Base-by-base conservation (phyloP, 2,329 filamentous ascomycete genomes). In the Hymenoscyphus linearis region DNA sequence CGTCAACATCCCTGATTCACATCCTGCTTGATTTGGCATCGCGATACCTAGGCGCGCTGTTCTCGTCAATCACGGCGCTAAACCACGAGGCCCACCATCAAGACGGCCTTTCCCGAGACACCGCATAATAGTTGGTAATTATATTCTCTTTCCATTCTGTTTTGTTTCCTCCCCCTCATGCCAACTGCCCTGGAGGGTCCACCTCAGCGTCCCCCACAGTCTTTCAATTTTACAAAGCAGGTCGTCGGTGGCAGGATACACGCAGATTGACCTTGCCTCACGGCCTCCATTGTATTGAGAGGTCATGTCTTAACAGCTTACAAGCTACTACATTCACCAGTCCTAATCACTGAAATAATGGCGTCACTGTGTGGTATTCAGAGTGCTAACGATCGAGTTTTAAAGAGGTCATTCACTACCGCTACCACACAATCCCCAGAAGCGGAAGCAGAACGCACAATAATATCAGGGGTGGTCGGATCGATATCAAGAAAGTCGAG, bases 391-490 rank as follows among this genome's bases (percentile, higher is more conserved):
- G 59, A 53, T 65, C 64, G 65, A 62, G 65, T 60, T 58, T 64
- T 69, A 58, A 72, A 71, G 64, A 70, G 70, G 61, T 66, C 69
- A 27, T 67, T 67, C 59, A 65, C 66, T 52, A 60, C 66, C 22
- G 62, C 67, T 25, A 60, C 66, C 31, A 60, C 58, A 25, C 66
- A 68, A 10, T 58, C 57, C 18, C 62, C 66, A 31, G 58, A 64
- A 52, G 64, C 63, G 14, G 22, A 27, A 31, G 58, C 61, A 12
- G 67, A 69, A 62, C 63, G 66, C 62, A 55, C 47, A 22, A 57
- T 56, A 25, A 57, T 55, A 47, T 62, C 64, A 37, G 64, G 55
- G 53, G 60, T 63, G 12, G 47, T 62, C 26, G 61, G 50, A 9
- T 25, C 52, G 26, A 60, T 58, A 36, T 36, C 58, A 34, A 63